These are phyloP conservation scores for Phytophthora melonis DNA, from an alignment of 352 stramenopile species.

Conservation along the genomic window DNA sequence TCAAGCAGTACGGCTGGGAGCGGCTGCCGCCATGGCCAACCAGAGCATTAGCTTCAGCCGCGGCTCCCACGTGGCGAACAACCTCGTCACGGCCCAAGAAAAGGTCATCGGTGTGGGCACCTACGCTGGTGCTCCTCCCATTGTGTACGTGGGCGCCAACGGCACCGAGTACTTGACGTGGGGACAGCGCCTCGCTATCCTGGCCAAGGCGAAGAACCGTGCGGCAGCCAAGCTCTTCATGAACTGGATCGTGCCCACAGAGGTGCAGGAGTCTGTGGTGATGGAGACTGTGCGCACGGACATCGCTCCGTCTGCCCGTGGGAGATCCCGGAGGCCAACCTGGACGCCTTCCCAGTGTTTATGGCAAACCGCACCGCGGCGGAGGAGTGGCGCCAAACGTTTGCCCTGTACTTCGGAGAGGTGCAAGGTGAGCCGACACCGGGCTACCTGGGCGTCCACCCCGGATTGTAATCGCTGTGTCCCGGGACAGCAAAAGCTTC, in stretches of 20 bases:
- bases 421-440: slow-evolving; percentile 48
- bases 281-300: slow-evolving; percentile 42
- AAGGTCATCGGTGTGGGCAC: slow-evolving; percentile 35
- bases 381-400: slow-evolving; percentile 45
- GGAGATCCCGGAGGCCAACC: slow-evolving; percentile 40
- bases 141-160: slow-evolving; percentile 24
- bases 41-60: slow-evolving; percentile 31
- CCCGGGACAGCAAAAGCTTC: too few species aligned
- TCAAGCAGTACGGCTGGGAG: slow-evolving; percentile 47
- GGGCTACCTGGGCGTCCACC: slow-evolving; percentile 44
- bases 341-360: slow-evolving; percentile 40
- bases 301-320: slow-evolving; percentile 34
- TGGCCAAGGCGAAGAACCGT: slow-evolving; percentile 28
- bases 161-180: slow-evolving; percentile 40
- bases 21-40: slow-evolving; percentile 36
- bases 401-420: slow-evolving; percentile 60
- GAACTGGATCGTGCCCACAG: slow-evolving; percentile 42
- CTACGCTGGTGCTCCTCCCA: slow-evolving; percentile 7
- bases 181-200: slow-evolving; percentile 38
- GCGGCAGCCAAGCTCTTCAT: slow-evolving; percentile 30
- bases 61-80: slow-evolving; percentile 19
- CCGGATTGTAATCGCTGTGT: slow-evolving; percentile 30
- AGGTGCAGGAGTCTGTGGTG: slow-evolving; percentile 36
- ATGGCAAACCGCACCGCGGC: slow-evolving; percentile 51
- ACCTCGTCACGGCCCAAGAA: slow-evolving; percentile 15